These are phyloP conservation scores for Pelagomonas calceolata DNA, from an alignment of 108 stramenopile species.

Conservation along the genomic window DNA sequence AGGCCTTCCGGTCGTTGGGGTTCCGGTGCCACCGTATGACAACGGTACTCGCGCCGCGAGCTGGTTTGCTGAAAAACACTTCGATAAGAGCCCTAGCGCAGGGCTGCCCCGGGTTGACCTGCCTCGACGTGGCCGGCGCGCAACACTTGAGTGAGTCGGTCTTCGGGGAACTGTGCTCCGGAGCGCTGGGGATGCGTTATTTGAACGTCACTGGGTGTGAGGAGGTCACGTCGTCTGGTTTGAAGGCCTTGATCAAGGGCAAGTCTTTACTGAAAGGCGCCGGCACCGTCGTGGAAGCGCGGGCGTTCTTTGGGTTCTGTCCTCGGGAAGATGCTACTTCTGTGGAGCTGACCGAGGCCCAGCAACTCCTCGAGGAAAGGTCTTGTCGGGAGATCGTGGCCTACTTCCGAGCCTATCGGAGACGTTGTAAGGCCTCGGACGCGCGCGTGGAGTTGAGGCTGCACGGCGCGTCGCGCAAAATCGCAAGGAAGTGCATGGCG, in stretches of 20 bases:
- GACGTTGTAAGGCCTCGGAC: not conserved
- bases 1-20: not conserved
- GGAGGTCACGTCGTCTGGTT: not conserved
- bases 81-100: not conserved
- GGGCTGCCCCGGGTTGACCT: not conserved
- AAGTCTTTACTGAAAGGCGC: no score
- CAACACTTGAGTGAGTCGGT: not conserved
- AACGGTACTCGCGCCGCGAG: not conserved
- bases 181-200: not conserved
- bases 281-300: not conserved
- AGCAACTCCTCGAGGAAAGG: not conserved
- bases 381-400: not conserved
- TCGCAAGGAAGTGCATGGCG: not conserved
- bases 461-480: not conserved
- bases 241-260: slow-evolving; percentile 4
- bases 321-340: not conserved
- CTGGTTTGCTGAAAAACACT: not conserved
- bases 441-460: not conserved
- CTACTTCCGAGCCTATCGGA: not conserved
- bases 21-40: not conserved
- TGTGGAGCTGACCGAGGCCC: not conserved
- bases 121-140: slow-evolving; percentile 1
- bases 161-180: not conserved
- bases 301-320: not conserved
- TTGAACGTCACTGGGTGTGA: slow-evolving; percentile 7